Percentiles rank a stretch among this genome's conserved stretches.
Evolutionary conservation across 2,329 filamentous ascomycete species (phyloP).

Genomic region (Cadophora malorum): DNA sequence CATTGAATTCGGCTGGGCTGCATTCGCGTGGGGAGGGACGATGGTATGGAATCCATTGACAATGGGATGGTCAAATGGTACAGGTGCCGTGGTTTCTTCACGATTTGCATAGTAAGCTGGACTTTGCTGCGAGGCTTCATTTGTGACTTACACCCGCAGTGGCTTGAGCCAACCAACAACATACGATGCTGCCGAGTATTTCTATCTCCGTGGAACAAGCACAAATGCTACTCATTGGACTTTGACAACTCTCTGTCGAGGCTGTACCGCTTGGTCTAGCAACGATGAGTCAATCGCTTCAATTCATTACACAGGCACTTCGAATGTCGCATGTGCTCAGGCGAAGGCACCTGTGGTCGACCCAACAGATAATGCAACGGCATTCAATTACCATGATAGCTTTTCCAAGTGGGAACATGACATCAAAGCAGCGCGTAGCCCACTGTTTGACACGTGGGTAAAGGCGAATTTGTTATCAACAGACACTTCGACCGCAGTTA

Average conservation of each 20-base stretch:
- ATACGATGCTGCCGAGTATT: conserved; percentile 28
- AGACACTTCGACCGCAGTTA: not conserved
- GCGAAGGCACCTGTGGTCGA: conserved; percentile 11
- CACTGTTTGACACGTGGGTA: conserved; percentile 23
- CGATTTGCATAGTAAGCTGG: conserved; percentile 30
- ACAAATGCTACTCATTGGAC: conserved; percentile 27
- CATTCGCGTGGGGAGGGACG: conserved; percentile 34
- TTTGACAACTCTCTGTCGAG: conserved; percentile 24
- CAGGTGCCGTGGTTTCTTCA: conserved; percentile 25
- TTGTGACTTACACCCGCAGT: conserved; percentile 18
- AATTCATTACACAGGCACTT: conserved; percentile 16
- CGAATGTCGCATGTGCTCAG: conserved; percentile 22
- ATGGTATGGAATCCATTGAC: conserved; percentile 34
- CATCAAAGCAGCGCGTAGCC: conserved; percentile 19
- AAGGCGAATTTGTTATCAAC: conserved; percentile 11
- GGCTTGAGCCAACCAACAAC: conserved; percentile 23
- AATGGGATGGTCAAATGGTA: conserved; percentile 30
- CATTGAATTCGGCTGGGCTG: conserved; percentile 27
- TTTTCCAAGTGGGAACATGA: conserved; percentile 27
- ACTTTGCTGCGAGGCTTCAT: not conserved
- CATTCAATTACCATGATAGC: conserved; percentile 24
- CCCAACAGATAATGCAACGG: conserved; percentile 23
- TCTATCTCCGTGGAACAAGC: conserved; percentile 24
- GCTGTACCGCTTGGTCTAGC: conserved; percentile 23
- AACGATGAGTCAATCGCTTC: conserved; percentile 16